Percentiles rank a stretch among this genome's conserved stretches.
These are phyloP conservation scores for Fragaria ananassa DNA, from an alignment of 306 rosid genomes.

Conservation along the genomic window DNA sequence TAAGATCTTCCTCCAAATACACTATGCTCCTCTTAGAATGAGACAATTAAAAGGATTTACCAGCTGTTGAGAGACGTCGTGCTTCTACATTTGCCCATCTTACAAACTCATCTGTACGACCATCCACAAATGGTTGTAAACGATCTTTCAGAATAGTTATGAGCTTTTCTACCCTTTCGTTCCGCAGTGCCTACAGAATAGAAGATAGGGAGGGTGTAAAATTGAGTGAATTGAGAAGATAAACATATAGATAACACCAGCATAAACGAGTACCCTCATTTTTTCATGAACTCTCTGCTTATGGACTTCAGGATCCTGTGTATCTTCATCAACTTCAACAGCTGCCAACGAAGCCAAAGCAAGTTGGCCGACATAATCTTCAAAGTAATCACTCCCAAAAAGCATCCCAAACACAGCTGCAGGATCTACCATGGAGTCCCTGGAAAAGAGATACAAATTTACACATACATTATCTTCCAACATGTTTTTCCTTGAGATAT, in stretches of 20 bases:
- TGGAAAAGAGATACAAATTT: slow-evolving; percentile 27
- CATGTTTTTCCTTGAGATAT: slow-evolving; percentile 2
- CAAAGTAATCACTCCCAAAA: slow-evolving; percentile 88
- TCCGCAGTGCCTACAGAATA: slow-evolving; percentile 56
- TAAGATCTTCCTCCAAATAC: slow-evolving; percentile 1
- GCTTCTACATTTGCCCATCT: slow-evolving; percentile 78
- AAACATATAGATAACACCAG: slow-evolving; percentile 8
- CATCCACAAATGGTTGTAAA: slow-evolving; percentile 71
- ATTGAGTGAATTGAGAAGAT: slow-evolving; percentile 1
- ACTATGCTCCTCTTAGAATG: slow-evolving; percentile 1
- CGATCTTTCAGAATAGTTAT: slow-evolving; percentile 48
- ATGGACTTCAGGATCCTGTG: slow-evolving; percentile 50
- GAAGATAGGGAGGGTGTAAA: slow-evolving; percentile 17
- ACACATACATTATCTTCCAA: neutral
- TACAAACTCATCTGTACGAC: slow-evolving; percentile 60
- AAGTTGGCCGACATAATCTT: slow-evolving; percentile 83
- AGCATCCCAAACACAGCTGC: slow-evolving; percentile 92
- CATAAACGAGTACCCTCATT: slow-evolving; percentile 45
- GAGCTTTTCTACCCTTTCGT: slow-evolving; percentile 79
- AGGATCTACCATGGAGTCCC: slow-evolving; percentile 91
- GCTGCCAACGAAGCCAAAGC: slow-evolving; percentile 72
- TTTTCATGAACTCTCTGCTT: slow-evolving; percentile 62
- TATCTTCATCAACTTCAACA: slow-evolving; percentile 56
- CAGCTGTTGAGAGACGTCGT: slow-evolving; percentile 63
- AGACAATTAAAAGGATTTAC: slow-evolving; percentile 36